Percentiles rank a stretch among this genome's conserved stretches.
Evolutionary conservation across 73 alveolate species (phyloP).

Genomic region (Paramecium biaurelia): DNA sequence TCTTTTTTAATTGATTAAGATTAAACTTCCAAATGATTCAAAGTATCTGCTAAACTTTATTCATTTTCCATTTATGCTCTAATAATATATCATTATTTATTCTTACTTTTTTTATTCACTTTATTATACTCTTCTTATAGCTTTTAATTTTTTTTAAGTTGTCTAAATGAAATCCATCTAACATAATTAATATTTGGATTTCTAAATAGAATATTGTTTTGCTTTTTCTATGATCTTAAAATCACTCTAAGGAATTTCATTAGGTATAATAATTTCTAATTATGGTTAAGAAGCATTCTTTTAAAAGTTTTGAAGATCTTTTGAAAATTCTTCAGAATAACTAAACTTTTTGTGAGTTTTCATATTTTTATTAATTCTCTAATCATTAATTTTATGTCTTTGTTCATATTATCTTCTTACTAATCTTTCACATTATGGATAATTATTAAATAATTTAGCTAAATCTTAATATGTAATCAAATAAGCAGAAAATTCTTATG

Average conservation of each 20-base stretch:
- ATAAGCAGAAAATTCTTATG: neutral
- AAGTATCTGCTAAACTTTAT: neutral
- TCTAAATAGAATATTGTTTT: neutral
- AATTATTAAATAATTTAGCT: neutral
- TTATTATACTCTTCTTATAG: neutral
- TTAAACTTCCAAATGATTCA: neutral
- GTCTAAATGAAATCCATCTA: slow-evolving; percentile 5
- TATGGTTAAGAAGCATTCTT: neutral
- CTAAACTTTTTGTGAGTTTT: neutral
- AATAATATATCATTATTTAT: neutral
- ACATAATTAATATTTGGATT: neutral
- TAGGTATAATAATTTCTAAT: neutral
- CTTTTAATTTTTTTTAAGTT: neutral
- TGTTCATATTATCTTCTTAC: neutral
- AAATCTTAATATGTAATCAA: neutral
- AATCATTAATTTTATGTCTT: neutral
- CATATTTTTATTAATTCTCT: neutral
- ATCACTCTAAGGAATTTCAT: neutral
- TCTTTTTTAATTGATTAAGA: neutral
- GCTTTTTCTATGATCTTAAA: neutral
- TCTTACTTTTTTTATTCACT: neutral
- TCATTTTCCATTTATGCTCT: neutral
- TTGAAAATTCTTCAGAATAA: neutral
- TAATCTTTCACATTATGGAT: neutral
- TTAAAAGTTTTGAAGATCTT: neutral